Conservation (phyloP, 2,329 filamentous ascomycete genomes). For the Phaeomoniella chlamydospora region DNA sequence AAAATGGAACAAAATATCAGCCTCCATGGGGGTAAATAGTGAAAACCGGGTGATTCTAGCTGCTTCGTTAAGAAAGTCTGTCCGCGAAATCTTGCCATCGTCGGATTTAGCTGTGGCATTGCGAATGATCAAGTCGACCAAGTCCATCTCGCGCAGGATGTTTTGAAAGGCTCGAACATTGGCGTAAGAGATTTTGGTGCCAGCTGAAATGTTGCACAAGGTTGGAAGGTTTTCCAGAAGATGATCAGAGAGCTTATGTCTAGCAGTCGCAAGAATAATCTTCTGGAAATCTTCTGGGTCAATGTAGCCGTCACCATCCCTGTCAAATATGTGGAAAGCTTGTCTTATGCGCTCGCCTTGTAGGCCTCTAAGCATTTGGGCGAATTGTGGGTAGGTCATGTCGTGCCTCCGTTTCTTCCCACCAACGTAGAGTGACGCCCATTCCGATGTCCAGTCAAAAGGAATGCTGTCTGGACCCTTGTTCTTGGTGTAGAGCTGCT, state of each 20-base stretch:
- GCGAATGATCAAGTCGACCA: constrained; percentile 84
- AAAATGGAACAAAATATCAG: constrained; percentile 97
- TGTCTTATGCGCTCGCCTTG: constrained; percentile 94
- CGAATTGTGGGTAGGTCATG: constrained; percentile 92
- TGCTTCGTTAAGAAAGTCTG: constrained; percentile 91
- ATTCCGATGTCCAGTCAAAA: constrained; percentile 95
- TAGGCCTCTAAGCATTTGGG: constrained; percentile 90
- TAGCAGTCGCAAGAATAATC: constrained; percentile 85
- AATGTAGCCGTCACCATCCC: constrained; percentile 85
- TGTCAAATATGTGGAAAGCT: constrained; percentile 85
- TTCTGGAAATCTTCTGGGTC: constrained; percentile 90
- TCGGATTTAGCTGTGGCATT: constrained; percentile 69
- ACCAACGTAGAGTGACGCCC: constrained; percentile 89
- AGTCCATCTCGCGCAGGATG: constrained; percentile 92
- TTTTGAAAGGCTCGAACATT: constrained; percentile 98
- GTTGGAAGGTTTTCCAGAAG: constrained; percentile 80
- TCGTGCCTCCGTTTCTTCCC: constrained; percentile 75
- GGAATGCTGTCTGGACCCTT: constrained; percentile 74
- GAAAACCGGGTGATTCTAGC: constrained; percentile 85
- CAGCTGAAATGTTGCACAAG: constrained; percentile 83
- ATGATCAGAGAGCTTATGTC: constrained; percentile 95
- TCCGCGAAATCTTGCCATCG: constrained; percentile 85
- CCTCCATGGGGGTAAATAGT: constrained; percentile 95
- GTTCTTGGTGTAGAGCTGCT: constrained; percentile 72
- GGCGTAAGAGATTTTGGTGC: constrained; percentile 92